Evolutionary conservation across 1,139 yeast species (phyloP), one percentile per base, ranked within the genome.

Genomic region (Geotrichum aggregatum): DNA sequence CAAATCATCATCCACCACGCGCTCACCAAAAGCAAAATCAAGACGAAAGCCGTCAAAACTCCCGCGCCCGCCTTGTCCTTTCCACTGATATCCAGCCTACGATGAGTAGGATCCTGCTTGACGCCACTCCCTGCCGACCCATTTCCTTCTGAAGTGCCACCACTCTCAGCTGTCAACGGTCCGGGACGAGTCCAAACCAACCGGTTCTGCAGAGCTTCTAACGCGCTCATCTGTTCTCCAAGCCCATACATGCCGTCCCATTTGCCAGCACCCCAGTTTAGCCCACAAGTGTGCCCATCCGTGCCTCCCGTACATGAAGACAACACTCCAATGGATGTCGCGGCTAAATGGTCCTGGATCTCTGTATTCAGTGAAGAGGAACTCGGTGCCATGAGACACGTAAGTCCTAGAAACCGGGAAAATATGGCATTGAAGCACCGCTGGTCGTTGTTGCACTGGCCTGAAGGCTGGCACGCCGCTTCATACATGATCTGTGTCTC

Each of bases 161-260:
- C 83, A 16, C 73, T 70, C 10, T 56, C 50, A 16, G 66, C 68
- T 3, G 76, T 73, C 54, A 66, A 69, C 1, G 83, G 80, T 0
- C 73, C 72, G 1, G 71, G 70, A 44, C 66, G 65, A 3, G 68
- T 59, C 51, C 65, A 64, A 14, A 73, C 68, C 36, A 79, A 63
- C 49, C 78, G 60, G 41, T 73, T 83, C 59, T 82, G 86, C 64
- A 89, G 77, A 4, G 80, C 80, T 66, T 89, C 97, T 53, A 89
- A 73, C 0, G 97, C 95, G 47, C 82, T 70, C 86, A 91, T 87
- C 68, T 91, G 96, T 69, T 91, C 97, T 58, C 98, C 98, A 36
- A 91, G 76, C n/a, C 98, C 98, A 62, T 79, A 89, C 46, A 62
- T 67, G 2, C 82, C 84, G 68, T 91, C 98, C 85, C 89, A 91